Conservation (phyloP, 2,329 filamentous ascomycete genomes). For the Onygena corvina region DNA sequence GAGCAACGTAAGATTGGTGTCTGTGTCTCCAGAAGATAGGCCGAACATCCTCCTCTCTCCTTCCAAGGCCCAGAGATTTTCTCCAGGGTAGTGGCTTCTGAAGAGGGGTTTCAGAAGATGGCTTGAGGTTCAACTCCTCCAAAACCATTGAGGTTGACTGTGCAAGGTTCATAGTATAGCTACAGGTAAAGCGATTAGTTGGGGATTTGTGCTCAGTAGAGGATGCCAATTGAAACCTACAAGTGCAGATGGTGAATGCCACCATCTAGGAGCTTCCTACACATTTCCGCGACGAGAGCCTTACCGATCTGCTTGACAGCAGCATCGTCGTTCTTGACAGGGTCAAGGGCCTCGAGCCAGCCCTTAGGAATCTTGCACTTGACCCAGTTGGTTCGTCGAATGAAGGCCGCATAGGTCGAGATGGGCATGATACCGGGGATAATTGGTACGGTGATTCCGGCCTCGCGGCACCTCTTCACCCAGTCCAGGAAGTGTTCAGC, state of each 20-base stretch:
- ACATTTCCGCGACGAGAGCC: slow-evolving; percentile 77
- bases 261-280: slow-evolving; percentile 66
- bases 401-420: slow-evolving; percentile 84
- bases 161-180: slow-evolving; percentile 96
- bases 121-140: slow-evolving; percentile 74
- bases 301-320: slow-evolving; percentile 85
- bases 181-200: slow-evolving; percentile 17
- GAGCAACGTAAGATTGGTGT: slow-evolving; percentile 86
- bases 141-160: slow-evolving; percentile 89
- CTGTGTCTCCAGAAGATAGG: slow-evolving; percentile 98
- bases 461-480: slow-evolving; percentile 73
- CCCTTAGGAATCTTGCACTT: slow-evolving; percentile 68
- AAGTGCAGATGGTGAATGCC: slow-evolving; percentile 89
- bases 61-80: slow-evolving; percentile 77
- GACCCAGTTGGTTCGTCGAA: slow-evolving; percentile 83
- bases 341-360: slow-evolving; percentile 74
- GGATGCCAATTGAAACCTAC: slow-evolving; percentile 29
- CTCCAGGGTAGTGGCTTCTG: slow-evolving; percentile 94
- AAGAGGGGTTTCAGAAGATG: slow-evolving; percentile 62
- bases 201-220: neutral
- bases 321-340: slow-evolving; percentile 91
- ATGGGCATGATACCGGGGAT: slow-evolving; percentile 88
- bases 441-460: slow-evolving; percentile 72
- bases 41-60: slow-evolving; percentile 86
- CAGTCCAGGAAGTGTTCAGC: slow-evolving; percentile 87